Base-by-base conservation (phyloP, 306 rosid species). In the Erythrophleum fordii region DNA sequence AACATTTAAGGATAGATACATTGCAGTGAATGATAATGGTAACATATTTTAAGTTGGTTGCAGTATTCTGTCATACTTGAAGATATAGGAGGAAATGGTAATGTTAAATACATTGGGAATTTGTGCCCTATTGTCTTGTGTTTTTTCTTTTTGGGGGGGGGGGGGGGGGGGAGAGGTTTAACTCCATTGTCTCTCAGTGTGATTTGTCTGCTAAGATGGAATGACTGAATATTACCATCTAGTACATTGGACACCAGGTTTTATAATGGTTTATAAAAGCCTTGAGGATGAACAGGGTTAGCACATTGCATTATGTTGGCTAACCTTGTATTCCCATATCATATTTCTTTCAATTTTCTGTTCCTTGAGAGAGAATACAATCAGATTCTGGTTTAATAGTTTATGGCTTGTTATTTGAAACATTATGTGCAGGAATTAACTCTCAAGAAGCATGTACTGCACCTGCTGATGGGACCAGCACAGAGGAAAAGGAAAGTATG, bases 21-120 rank as follows among this genome's bases (percentile, higher is more conserved):
- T 74, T 58, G 75, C 85, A 11, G 79, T 82, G 31, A 81, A 85
- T 72, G 88, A 80, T 87, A 91, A 92, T 81, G 99, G 99, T 93
- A 89, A 73, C 55, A 35, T 69, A 60, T 56, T 56, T 61, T 75
- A 17, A 62, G 62, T 81, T 70, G 75, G 64, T 77, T 73, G 72
- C 28, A 70, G 53, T 65, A 45, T 68, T 75, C 16, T 77, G 13
- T 65, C 56, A 18, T 68, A 49, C 49, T 56, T 76, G 34, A 31
- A 41, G 42, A 70, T 55, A 17, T 74, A 20, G 55, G 31, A 69
- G 18, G 49, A 45, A 49, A 41, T 61, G 68, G 34, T 56, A 49
- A 5, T 66, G 46, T 60, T 81, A 5, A 11, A 20, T 52, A 44
- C 31, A 13, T 16, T 31, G 1, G 58, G 2, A 8, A 37, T 9